These are phyloP conservation scores for Solanum etuberosum DNA, from an alignment of 257 asterid genomes.

Conservation along the genomic window DNA sequence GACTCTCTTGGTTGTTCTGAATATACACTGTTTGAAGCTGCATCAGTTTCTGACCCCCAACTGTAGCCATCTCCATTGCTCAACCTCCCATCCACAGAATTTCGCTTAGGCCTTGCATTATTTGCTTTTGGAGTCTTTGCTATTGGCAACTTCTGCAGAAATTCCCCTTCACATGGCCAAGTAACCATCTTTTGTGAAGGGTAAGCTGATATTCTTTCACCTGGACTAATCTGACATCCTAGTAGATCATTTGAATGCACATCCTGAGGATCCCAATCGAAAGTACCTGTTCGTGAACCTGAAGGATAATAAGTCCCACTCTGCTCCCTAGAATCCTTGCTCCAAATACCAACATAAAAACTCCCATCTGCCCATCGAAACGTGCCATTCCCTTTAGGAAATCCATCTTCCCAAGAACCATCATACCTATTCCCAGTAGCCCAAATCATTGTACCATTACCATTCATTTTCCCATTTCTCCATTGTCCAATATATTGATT, in stretches of 20 bases:
- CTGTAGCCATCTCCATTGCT: conserved; percentile 22
- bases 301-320: conserved; percentile 76
- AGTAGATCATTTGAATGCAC: conserved; percentile 31
- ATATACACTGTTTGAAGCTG: conserved; percentile 26
- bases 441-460: conserved; percentile 71
- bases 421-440: conserved; percentile 61
- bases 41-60: conserved; percentile 46
- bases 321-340: conserved; percentile 51
- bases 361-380: conserved; percentile 75
- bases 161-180: conserved; percentile 55
- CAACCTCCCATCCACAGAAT: conserved; percentile 31
- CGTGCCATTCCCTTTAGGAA: conserved; percentile 75
- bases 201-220: conserved; percentile 45
- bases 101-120: conserved; percentile 17
- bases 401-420: conserved; percentile 71
- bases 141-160: conserved; percentile 17
- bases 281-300: conserved; percentile 16
- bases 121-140: conserved; percentile 13
- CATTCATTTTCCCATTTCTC: conserved; percentile 68
- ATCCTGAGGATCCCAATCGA: conserved; percentile 73
- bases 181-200: conserved; percentile 54
- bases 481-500: conserved; percentile 70
- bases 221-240: conserved; percentile 30
- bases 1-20: conserved; percentile 23
- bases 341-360: conserved; percentile 82